phyloP scores from a whole-genome alignment of 2,329 filamentous ascomycete genomes.

The Pyricularia grisea region DNA sequence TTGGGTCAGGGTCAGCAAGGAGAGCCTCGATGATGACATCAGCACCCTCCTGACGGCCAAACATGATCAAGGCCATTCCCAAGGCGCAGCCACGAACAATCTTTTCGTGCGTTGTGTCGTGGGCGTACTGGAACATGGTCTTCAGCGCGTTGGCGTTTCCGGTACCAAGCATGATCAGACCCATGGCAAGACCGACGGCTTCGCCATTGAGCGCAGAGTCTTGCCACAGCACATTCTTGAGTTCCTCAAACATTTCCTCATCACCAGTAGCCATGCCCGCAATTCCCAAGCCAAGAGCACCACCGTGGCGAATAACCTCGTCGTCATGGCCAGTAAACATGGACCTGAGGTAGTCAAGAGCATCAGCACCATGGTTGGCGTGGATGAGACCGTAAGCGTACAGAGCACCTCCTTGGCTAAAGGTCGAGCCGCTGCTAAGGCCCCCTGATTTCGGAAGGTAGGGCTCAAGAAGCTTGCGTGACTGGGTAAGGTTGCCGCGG shows the following conservation, averaged over 20 bases:
- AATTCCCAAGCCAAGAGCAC: constrained; percentile 88
- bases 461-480: constrained; percentile 84
- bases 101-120: constrained; percentile 98
- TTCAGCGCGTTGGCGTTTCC: constrained; percentile 88
- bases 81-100: constrained; percentile 92
- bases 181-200: constrained; percentile 92
- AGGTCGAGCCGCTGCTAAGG: constrained; percentile 74
- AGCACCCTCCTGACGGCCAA: constrained; percentile 85
- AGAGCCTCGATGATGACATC: constrained; percentile 92
- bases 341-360: constrained; percentile 67
- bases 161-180: constrained; percentile 96
- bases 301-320: constrained; percentile 95
- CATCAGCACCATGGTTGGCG: constrained; percentile 91
- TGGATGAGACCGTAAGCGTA: constrained; percentile 96
- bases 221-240: constrained; percentile 79
- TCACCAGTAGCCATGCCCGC: constrained; percentile 96
- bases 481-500: constrained; percentile 87
- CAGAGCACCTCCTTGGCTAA: constrained; percentile 90
- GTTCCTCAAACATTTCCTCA: constrained; percentile 80
- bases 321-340: constrained; percentile 70
- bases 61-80: constrained; percentile 98
- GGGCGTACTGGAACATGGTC: constrained; percentile 95
- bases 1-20: constrained; percentile 86
- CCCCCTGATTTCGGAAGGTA: constrained; percentile 77
- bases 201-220: constrained; percentile 97